Evolutionary conservation across 1,284 basidiomycete genomes (phyloP).

Genomic region (Microbotryomycetes sp.): DNA sequence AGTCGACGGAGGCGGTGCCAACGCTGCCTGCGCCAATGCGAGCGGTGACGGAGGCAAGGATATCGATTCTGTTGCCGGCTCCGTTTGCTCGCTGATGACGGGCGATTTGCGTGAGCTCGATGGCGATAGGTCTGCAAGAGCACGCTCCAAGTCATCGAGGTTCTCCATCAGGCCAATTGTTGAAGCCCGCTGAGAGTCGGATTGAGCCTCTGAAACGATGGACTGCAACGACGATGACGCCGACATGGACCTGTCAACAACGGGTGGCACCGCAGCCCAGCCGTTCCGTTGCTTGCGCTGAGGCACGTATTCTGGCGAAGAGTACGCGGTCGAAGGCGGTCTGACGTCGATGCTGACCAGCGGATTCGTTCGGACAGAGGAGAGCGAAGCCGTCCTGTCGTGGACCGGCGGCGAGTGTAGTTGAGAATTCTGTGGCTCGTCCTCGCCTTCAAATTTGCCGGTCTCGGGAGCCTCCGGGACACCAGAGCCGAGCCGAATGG

Average conservation of each 20-base stretch:
- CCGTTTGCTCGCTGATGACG: background rate
- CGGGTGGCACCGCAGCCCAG: constrained; percentile 13
- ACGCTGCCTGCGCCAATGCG: background rate
- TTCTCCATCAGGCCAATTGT: constrained; percentile 32
- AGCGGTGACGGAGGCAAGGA: background rate
- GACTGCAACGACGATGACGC: constrained; percentile 17
- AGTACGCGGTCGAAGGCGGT: constrained; percentile 17
- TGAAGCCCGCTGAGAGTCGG: constrained; percentile 18
- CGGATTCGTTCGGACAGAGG: constrained; percentile 2
- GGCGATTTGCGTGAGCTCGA: background rate
- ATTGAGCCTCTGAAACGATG: background rate
- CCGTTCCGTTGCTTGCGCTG: constrained; percentile 19
- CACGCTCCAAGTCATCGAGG: constrained; percentile 34
- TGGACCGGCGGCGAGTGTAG: background rate
- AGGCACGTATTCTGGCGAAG: constrained; percentile 16
- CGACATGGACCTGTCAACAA: constrained; percentile 16
- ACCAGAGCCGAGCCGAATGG: constrained; percentile 27
- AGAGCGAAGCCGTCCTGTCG: background rate
- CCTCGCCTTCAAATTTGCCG: constrained; percentile 1
- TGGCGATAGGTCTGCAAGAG: constrained; percentile 33
- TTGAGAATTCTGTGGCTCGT: background rate
- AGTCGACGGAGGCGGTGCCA: background rate
- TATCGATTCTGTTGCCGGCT: background rate
- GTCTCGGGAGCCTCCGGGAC: background rate
- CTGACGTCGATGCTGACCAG: constrained; percentile 7